Conservation (phyloP, 495 filamentous ascomycete genomes). For the Xylaria acuta region DNA sequence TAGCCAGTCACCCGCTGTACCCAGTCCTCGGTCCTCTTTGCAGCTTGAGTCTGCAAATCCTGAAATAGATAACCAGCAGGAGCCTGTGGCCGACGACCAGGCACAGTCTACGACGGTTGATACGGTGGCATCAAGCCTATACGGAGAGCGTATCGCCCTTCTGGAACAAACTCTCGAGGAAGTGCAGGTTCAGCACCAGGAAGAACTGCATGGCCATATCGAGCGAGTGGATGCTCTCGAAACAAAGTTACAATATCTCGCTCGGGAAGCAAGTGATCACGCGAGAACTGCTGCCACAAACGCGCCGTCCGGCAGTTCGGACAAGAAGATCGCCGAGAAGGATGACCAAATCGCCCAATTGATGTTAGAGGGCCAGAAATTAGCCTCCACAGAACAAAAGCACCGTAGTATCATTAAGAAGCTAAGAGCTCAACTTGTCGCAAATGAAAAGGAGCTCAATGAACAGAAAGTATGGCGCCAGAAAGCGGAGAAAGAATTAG, state of each 20-base stretch:
- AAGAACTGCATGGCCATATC: constrained; percentile 80
- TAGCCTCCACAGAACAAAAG: constrained; percentile 84
- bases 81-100: not conserved
- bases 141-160: constrained; percentile 52
- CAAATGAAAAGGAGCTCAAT: constrained; percentile 69
- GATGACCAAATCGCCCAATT: constrained; percentile 88
- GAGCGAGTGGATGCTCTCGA: constrained; percentile 94
- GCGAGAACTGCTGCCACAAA: constrained; percentile 67
- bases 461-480: constrained; percentile 68
- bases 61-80: constrained; percentile 2
- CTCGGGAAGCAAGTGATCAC: constrained; percentile 75
- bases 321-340: constrained; percentile 84
- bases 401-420: constrained; percentile 85
- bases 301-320: constrained; percentile 66
- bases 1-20: not conserved
- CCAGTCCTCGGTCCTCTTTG: constrained; percentile 7
- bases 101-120: constrained; percentile 15
- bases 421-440: constrained; percentile 65
- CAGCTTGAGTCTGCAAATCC: constrained; percentile 23
- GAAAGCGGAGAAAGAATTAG: constrained; percentile 68
- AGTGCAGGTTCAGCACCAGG: constrained; percentile 69
- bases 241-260: constrained; percentile 85
- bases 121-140: constrained; percentile 20
- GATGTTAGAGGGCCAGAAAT: constrained; percentile 90
- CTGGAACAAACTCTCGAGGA: constrained; percentile 64